A percentile compares a stretch with the other conserved stretches of the same genome.
Evolutionary conservation across 2,329 filamentous ascomycete genomes (phyloP).

Genomic region (Blastomyces parvus): DNA sequence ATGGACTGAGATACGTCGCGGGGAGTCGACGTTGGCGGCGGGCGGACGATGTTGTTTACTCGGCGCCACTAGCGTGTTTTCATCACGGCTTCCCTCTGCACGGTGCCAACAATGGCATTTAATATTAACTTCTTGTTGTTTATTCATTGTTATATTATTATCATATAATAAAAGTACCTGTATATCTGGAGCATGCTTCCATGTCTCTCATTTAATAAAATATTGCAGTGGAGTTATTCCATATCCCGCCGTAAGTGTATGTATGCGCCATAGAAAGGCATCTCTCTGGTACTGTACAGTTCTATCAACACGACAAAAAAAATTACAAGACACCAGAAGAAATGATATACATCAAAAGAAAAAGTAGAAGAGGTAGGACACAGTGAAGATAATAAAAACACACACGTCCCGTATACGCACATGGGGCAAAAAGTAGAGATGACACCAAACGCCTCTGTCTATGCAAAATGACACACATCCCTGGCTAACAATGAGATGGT

Average conservation of each 20-base stretch:
- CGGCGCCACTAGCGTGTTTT: constrained; percentile 7
- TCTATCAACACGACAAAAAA: not conserved
- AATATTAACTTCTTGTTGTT: too few species aligned
- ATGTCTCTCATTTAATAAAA: not conserved
- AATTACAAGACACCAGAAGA: not conserved
- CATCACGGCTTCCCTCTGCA: not conserved
- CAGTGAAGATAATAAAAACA: not conserved
- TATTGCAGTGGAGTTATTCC: not conserved
- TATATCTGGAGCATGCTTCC: not conserved
- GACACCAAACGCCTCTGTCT: not conserved
- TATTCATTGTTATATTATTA: not conserved
- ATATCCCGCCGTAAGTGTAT: not conserved
- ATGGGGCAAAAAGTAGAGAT: not conserved
- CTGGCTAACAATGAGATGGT: not conserved
- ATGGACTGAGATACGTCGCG: constrained; percentile 16
- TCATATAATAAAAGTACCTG: not conserved
- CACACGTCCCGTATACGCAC: not conserved
- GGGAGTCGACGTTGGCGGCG: not conserved
- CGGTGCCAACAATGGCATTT: too few species aligned
- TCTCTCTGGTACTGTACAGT: not conserved
- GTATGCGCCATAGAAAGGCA: not conserved
- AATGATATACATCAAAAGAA: not conserved
- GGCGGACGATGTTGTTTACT: not conserved
- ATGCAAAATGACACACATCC: not conserved
- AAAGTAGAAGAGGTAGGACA: not conserved